Percentiles rank a stretch among this genome's conserved stretches.
Evolutionary conservation across 192 early-diverging fungal genomes (phyloP).

Genomic region (Dimargaris xerosporica): DNA sequence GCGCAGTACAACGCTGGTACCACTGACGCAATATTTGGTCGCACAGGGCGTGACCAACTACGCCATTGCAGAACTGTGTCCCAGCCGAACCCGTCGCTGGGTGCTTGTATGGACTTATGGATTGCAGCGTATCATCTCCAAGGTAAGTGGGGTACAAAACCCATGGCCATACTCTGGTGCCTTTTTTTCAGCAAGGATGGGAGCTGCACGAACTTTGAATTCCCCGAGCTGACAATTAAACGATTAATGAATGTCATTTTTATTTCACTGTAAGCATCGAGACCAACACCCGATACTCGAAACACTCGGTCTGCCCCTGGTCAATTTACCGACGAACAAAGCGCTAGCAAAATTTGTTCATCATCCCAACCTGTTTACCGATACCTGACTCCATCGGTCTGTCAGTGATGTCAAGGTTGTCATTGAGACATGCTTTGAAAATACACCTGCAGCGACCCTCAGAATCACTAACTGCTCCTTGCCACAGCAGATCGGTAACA

Average conservation of each 20-base stretch:
- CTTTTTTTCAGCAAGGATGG: too few relatives aligned
- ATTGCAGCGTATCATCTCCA: conserved; percentile 14
- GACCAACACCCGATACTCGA: too few relatives aligned
- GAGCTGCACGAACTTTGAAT: too few relatives aligned
- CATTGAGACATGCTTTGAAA: background rate
- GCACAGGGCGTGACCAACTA: conserved; percentile 11
- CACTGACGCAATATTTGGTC: conserved; percentile 10
- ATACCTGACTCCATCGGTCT: conserved; percentile 12
- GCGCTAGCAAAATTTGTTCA: background rate
- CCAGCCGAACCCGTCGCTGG: conserved; percentile 21
- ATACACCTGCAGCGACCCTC: background rate
- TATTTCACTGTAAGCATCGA: too few relatives aligned
- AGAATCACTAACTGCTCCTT: conserved; percentile 10
- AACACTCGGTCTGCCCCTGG: too few relatives aligned
- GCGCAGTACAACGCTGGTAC: conserved; percentile 30
- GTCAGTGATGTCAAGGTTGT: too few relatives aligned
- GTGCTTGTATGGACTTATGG: conserved; percentile 26
- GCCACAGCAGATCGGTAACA: conserved; percentile 19
- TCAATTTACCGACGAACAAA: too few relatives aligned
- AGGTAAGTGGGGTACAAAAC: too few relatives aligned
- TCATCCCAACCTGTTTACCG: conserved; percentile 8
- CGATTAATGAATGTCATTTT: too few relatives aligned
- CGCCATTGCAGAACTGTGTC: conserved; percentile 15
- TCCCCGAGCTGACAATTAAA: too few relatives aligned
- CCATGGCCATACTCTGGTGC: too few relatives aligned